A percentile compares a stretch with the other conserved stretches of the same genome.
These are phyloP conservation scores for Penicillium ochrochloron DNA, from an alignment of 495 filamentous ascomycete species.

Conservation along the genomic window DNA sequence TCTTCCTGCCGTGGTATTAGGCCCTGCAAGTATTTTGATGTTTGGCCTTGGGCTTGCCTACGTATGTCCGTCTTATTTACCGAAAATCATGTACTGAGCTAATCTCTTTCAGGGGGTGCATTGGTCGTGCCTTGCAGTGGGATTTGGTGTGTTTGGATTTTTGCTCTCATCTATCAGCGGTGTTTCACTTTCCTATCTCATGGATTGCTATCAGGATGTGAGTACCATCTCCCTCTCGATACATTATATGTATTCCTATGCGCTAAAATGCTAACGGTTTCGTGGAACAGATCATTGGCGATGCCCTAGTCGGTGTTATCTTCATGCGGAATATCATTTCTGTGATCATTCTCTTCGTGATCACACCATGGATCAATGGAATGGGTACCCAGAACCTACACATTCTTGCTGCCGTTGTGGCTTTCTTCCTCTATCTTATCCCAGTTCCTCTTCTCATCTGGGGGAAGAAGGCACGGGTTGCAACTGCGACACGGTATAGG, in stretches of 20 bases:
- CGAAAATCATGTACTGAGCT: background rate
- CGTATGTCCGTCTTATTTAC: slow-evolving; percentile 14
- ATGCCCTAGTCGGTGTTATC: slow-evolving; percentile 39
- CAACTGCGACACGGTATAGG: slow-evolving; percentile 25
- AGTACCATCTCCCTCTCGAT: background rate
- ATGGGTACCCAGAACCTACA: slow-evolving; percentile 42
- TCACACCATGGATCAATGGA: slow-evolving; percentile 42
- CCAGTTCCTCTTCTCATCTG: slow-evolving; percentile 30
- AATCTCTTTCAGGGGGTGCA: slow-evolving; percentile 27
- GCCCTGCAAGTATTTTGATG: slow-evolving; percentile 36
- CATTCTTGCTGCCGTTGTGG: slow-evolving; percentile 26
- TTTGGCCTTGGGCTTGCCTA: slow-evolving; percentile 41
- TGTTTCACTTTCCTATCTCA: slow-evolving; percentile 40
- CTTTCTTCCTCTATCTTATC: slow-evolving; percentile 26
- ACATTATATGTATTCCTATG: background rate
- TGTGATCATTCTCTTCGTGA: slow-evolving; percentile 37
- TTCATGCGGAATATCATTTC: slow-evolving; percentile 40
- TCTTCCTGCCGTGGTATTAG: slow-evolving; percentile 30
- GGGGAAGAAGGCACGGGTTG: slow-evolving; percentile 31
- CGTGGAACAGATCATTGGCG: slow-evolving; percentile 37
- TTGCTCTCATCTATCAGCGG: slow-evolving; percentile 26
- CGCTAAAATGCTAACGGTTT: slow-evolving; percentile 1
- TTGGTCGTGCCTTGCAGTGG: slow-evolving; percentile 36
- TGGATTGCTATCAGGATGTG: slow-evolving; percentile 44
- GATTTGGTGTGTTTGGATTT: slow-evolving; percentile 37